A percentile compares a stretch with the other conserved stretches of the same genome.
phyloP scores from a whole-genome alignment of 306 rosid genomes.

The Prunus mume region DNA sequence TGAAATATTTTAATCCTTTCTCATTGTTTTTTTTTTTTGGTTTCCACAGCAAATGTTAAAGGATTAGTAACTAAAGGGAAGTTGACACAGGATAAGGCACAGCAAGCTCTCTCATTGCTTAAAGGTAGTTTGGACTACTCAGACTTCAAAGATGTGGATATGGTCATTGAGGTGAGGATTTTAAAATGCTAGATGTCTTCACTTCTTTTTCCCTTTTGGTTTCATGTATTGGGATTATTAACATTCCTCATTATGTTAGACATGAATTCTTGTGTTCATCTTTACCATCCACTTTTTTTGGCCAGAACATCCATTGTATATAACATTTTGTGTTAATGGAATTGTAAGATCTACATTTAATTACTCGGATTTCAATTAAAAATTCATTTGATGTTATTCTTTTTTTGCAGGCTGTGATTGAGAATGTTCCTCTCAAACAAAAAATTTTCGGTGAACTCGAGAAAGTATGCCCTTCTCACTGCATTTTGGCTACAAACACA shows the following conservation, averaged over 20 bases:
- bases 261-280: not conserved
- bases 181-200: not conserved
- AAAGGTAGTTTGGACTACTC: constrained; percentile 84
- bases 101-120: constrained; percentile 56
- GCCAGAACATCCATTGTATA: constrained; percentile 2
- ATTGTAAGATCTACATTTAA: not conserved
- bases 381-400: constrained; percentile 16
- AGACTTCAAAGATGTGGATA: constrained; percentile 75
- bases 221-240: not conserved
- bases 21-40: not conserved
- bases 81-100: constrained; percentile 67
- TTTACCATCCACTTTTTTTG: constrained; percentile 1
- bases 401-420: constrained; percentile 80
- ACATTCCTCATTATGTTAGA: not conserved
- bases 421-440: constrained; percentile 79
- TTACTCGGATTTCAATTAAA: constrained; percentile 6
- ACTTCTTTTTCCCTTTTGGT: constrained; percentile 1
- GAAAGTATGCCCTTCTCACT: constrained; percentile 80
- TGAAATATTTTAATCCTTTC: not conserved
- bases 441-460: constrained; percentile 82
- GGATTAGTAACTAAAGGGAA: constrained; percentile 65
- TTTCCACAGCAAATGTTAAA: constrained; percentile 60
- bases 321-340: constrained; percentile 5
- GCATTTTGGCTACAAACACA: constrained; percentile 85
- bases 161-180: constrained; percentile 83